Conservation (phyloP, 371 early-diverging fungal species). For the Rhizopus arrhizus region DNA sequence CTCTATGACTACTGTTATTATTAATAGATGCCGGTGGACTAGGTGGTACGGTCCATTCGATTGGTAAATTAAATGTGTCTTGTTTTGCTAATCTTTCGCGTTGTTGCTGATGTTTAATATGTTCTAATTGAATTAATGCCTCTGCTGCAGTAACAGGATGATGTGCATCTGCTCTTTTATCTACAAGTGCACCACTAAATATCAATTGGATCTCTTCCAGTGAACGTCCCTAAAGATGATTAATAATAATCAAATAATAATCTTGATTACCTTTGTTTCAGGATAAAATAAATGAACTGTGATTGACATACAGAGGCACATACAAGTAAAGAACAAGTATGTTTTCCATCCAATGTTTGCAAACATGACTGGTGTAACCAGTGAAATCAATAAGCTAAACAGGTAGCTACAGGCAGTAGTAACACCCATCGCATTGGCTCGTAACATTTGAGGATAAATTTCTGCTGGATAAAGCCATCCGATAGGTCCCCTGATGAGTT, state of each 20-base stretch:
- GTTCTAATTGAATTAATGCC: constrained; percentile 34
- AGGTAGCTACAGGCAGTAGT: constrained; percentile 88
- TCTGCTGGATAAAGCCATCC: constrained; percentile 90
- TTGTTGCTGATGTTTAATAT: constrained; percentile 25
- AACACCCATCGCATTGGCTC: constrained; percentile 79
- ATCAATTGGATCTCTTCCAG: constrained; percentile 52
- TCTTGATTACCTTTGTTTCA: constrained; percentile 65
- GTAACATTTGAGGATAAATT: constrained; percentile 53
- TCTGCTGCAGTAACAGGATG: constrained; percentile 56
- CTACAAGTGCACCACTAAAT: constrained; percentile 51
- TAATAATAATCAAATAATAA: neutral
- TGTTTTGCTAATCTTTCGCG: constrained; percentile 12
- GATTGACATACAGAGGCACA: constrained; percentile 59
- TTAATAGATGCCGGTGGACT: neutral
- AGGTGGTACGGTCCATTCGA: constrained; percentile 9
- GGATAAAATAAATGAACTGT: constrained; percentile 73
- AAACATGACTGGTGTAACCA: constrained; percentile 64
- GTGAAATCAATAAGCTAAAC: constrained; percentile 66
- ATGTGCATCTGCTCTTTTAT: constrained; percentile 48
- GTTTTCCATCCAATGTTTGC: constrained; percentile 56
- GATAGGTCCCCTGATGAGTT: constrained; percentile 68
- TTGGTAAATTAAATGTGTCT: constrained; percentile 12
- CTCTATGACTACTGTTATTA: neutral
- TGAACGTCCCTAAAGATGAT: constrained; percentile 35
- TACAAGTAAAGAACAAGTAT: constrained; percentile 64